Evolutionary conservation across 1,284 basidiomycete genomes (phyloP).

Genomic region (Apiotrichum veenhuisii): DNA sequence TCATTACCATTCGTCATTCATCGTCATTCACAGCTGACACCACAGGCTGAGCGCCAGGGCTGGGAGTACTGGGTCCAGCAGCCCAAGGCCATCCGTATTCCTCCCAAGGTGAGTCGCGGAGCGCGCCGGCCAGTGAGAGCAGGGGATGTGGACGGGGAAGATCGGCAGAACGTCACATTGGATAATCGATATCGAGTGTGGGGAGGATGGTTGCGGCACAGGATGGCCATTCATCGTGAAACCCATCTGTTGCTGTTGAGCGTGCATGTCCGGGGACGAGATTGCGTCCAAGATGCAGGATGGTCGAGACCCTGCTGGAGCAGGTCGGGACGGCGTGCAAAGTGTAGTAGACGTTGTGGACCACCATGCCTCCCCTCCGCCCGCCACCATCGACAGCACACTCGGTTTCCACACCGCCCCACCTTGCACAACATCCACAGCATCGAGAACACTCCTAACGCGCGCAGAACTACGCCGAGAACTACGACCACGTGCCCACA

Average conservation of each 20-base stretch:
- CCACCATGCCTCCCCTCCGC: no score
- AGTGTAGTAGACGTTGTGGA: no score
- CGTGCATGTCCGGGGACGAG: no score
- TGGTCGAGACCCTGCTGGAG: no score
- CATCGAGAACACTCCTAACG: neutral
- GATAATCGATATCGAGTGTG: no score
- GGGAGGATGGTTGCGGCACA: no score
- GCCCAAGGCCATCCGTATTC: slow-evolving; percentile 66
- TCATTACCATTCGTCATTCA: no score
- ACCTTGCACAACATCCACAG: no score
- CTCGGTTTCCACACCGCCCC: neutral
- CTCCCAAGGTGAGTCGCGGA: slow-evolving; percentile 60
- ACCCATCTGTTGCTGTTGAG: no score
- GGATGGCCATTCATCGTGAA: no score
- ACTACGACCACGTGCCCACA: slow-evolving; percentile 78
- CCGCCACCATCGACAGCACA: neutral
- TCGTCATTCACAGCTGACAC: slow-evolving; percentile 5
- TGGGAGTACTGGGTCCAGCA: slow-evolving; percentile 61
- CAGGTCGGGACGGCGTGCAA: no score
- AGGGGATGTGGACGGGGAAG: neutral
- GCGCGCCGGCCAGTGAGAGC: slow-evolving; percentile 54
- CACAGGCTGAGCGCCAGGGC: slow-evolving; percentile 49
- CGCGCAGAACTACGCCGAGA: slow-evolving; percentile 56
- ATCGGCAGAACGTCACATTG: neutral
- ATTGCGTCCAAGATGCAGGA: no score